Percentiles rank a stretch among this genome's conserved stretches.
Conservation (phyloP, 192 early-diverging fungal genomes). For the Coemansia sp. region DNA sequence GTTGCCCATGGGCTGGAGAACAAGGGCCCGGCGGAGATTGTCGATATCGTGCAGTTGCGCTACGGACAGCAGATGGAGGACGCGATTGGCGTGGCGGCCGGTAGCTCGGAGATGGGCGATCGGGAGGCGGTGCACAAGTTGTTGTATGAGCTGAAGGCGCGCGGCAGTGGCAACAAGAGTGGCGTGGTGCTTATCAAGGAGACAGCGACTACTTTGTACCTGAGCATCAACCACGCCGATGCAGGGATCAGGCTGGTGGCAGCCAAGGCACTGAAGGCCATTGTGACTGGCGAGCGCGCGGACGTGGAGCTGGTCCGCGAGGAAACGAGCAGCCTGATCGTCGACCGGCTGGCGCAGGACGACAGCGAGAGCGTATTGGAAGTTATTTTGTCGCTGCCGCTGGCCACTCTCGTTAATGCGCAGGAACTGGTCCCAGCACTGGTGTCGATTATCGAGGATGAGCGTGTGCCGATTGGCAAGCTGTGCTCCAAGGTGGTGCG, state of each 20-base stretch:
- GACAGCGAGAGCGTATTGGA: slow-evolving; percentile 37
- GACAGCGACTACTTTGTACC: slow-evolving; percentile 76
- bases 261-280: slow-evolving; percentile 64
- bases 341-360: slow-evolving; percentile 40
- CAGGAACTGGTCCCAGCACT: slow-evolving; percentile 25
- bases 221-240: slow-evolving; percentile 78
- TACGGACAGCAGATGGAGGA: slow-evolving; percentile 40
- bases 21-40: not conserved
- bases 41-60: slow-evolving; percentile 38
- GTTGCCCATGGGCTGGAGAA: not conserved
- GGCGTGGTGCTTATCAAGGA: slow-evolving; percentile 60
- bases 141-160: slow-evolving; percentile 43
- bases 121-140: slow-evolving; percentile 21
- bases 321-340: slow-evolving; percentile 21
- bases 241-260: slow-evolving; percentile 70
- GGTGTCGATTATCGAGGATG: slow-evolving; percentile 17
- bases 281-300: slow-evolving; percentile 51
- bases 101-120: slow-evolving; percentile 1
- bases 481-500: slow-evolving; percentile 12
- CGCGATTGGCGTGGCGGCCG: slow-evolving; percentile 26
- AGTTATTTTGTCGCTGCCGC: slow-evolving; percentile 24
- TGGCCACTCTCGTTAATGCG: slow-evolving; percentile 14
- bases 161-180: slow-evolving; percentile 15
- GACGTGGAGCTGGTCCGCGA: slow-evolving; percentile 22
- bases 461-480: slow-evolving; percentile 19